Percentiles rank a stretch among this genome's conserved stretches.
Conservation (phyloP, 2,329 filamentous ascomycete genomes). For the Sphaerulina vaccinii region DNA sequence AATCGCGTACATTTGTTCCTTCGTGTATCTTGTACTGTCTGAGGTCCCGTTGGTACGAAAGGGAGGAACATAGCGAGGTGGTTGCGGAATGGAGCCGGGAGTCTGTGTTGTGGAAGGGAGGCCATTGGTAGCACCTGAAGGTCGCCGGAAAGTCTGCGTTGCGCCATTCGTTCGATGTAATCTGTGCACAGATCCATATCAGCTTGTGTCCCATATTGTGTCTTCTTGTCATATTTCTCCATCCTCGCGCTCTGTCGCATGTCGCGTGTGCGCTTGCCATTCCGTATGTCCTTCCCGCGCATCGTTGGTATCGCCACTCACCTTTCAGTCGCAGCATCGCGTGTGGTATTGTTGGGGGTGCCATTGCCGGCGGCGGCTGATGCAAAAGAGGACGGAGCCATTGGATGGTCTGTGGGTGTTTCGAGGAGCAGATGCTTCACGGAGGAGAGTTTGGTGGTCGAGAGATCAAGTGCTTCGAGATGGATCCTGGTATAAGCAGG, state of each 20-base stretch:
- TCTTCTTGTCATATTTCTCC: neutral
- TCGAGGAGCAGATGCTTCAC: conserved; percentile 7
- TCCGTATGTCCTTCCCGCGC: conserved; percentile 5
- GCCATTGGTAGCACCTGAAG: conserved; percentile 58
- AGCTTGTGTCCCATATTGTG: conserved; percentile 14
- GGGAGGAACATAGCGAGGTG: conserved; percentile 58
- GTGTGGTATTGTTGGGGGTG: conserved; percentile 39
- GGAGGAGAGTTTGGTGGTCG: conserved; percentile 1
- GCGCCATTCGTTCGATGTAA: conserved; percentile 64
- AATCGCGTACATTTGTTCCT: conserved; percentile 74
- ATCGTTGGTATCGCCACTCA: conserved; percentile 35
- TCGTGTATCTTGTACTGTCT: conserved; percentile 65
- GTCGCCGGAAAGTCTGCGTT: conserved; percentile 65
- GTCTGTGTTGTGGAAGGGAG: conserved; percentile 44
- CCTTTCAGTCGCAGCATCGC: conserved; percentile 49
- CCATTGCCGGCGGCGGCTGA: conserved; percentile 50
- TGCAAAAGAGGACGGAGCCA: conserved; percentile 51
- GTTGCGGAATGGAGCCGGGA: conserved; percentile 28
- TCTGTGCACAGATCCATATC: conserved; percentile 42
- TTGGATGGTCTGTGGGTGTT: conserved; percentile 12
- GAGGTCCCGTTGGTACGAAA: conserved; percentile 58
- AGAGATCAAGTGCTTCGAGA: neutral
- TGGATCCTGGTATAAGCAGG: conserved; percentile 1
- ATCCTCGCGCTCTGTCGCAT: conserved; percentile 1
- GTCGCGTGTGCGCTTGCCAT: conserved; percentile 13